Percentiles rank a stretch among this genome's conserved stretches.
Conservation (phyloP, 2,329 filamentous ascomycete genomes). For the Plenodomus tracheiphilus region DNA sequence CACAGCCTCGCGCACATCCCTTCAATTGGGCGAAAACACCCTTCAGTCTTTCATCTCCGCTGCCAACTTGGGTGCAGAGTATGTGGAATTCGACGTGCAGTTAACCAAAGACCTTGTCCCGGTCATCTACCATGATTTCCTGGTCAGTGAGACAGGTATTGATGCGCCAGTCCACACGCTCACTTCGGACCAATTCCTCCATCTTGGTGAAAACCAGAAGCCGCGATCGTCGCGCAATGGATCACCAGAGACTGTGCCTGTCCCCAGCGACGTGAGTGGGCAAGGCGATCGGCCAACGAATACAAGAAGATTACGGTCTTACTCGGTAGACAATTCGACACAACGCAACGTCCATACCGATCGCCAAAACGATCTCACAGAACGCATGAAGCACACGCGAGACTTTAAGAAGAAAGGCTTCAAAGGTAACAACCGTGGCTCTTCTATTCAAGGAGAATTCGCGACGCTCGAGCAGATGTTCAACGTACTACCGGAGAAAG, state of each 20-base stretch:
- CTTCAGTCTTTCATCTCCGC: conserved; percentile 94
- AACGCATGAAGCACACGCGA: conserved; percentile 95
- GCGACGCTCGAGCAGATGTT: conserved; percentile 95
- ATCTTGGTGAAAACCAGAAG: conserved; percentile 68
- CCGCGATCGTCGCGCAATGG: conserved; percentile 52
- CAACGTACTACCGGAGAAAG: conserved; percentile 74
- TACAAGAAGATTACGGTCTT: conserved; percentile 54
- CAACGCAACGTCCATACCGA: conserved; percentile 46
- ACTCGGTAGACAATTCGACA: conserved; percentile 60
- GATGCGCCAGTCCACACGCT: conserved; percentile 95
- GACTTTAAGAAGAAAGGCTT: conserved; percentile 94
- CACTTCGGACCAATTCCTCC: conserved; percentile 92
- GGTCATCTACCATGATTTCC: conserved; percentile 97
- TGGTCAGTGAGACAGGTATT: conserved; percentile 96
- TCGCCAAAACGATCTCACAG: conserved; percentile 61
- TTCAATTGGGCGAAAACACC: conserved; percentile 96
- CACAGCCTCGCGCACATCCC: conserved; percentile 75
- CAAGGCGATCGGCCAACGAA: conserved; percentile 15
- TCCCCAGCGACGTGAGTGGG: conserved; percentile 18
- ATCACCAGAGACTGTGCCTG: conserved; percentile 45
- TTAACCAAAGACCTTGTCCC: conserved; percentile 98
- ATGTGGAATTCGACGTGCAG: conserved; percentile 84
- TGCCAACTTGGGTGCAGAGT: conserved; percentile 81
- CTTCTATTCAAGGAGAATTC: conserved; percentile 94
- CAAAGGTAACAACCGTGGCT: conserved; percentile 92